Evolutionary conservation across 2,329 filamentous ascomycete species (phyloP), one percentile per base, ranked within the genome.

Genomic region (Aspergillus nomiae): DNA sequence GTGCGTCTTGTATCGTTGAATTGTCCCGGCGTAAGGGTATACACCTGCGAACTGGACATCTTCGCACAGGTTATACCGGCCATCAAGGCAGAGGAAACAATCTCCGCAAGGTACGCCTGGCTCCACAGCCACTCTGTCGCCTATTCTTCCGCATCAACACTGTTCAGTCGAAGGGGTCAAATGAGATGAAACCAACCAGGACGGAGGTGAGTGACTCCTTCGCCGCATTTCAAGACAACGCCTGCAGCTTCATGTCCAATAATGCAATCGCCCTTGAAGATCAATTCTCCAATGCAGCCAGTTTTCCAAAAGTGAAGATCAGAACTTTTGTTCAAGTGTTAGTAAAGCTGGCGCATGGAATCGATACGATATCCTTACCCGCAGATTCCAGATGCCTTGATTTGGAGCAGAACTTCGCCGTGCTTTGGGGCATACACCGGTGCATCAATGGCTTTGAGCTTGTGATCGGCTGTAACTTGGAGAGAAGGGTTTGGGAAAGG

Each of bases 231-330:
- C 26, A 90, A 67, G 19, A 90, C 86, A 6, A 88, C 71, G 6
- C 87, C 88, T 11, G 87, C 84, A 4, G 84, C 86, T 74, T 90
- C 88, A 65, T 90, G 88, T 26, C 88, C 87, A 53, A 90, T 81
- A 58, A 89, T 88, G 69, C 86, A 88, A 67, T 89, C 86, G 24
- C 85, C 84, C 62, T 87, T 83, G 14, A 91, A 84, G 1, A 86
- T 82, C 2, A 90, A 80, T 2, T 83, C 81, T 2, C 89, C 89
- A 69, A 91, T 90, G 14, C 83, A 78, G 28, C 89, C 89, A 0
- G 81, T 79, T 69, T 87, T 87, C 88, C 88, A 90, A 68, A 90
- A 88, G 72, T 91, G 88, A 66, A 90, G 84, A 69, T 90, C 88
- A 0, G 87, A 90, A 46, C 85, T 87, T 63, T 38, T 30, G 14